Evolutionary conservation across 495 filamentous ascomycete species (phyloP), one percentile per base, ranked within the genome.

Genomic region (Delitschia confertaspora): DNA sequence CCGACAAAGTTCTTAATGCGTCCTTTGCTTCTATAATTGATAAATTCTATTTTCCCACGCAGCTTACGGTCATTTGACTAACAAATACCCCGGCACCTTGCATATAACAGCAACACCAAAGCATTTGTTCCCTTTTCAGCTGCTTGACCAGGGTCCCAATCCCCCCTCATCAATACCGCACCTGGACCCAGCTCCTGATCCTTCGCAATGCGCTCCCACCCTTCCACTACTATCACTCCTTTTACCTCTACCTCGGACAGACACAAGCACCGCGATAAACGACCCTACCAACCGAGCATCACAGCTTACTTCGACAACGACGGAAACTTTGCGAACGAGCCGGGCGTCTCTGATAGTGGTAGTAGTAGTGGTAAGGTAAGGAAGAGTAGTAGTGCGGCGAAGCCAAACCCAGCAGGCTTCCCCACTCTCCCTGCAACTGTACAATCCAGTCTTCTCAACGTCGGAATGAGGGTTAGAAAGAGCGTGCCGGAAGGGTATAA

Each of bases 391-490:
- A 32, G 59, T 64, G 26, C 62, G 51, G 4, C 75, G 73, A 20
- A 52, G 64, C 17, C 43, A 50, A 21, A 31, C 40, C 11, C 46
- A 36, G 18, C 46, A 33, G 10, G 45, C 44, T 10, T 49, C 55
- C 47, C 61, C 47, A 30, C n/a, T 48, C 69, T 86, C 14, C 75
- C 85, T 6, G 58, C 65, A 6, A 68, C 66, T 16, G 71, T 93
- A 17, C 85, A 91, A 60, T 69, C 85, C 11, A 80, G 79, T 11
- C 78, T 95, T 10, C 69, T 95, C 3, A 81, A 71, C 46, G 88
- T 96, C 39, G 89, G 89, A 51, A 93, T 95, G 85, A 78, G 88
- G 24, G 74, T 96, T 38, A 81, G 89, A 47, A 95, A 96, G 64
- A 80, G 82, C 7, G 79, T 96, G 3, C 83, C 85, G 0, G 87